phyloP scores from a whole-genome alignment of 176 grass and related monocot species.

The Oryza meyeriana region DNA sequence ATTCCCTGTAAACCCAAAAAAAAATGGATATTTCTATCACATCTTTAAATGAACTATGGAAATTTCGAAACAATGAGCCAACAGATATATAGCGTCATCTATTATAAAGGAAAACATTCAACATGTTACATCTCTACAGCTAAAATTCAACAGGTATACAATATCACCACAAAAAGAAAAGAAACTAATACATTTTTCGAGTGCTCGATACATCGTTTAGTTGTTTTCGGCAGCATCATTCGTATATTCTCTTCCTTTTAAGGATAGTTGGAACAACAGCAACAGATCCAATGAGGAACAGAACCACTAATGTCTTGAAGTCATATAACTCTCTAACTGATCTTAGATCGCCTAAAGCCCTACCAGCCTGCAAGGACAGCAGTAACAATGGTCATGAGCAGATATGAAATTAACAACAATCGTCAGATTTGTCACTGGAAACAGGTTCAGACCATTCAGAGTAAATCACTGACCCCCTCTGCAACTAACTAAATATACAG shows the following conservation, averaged over 20 bases:
- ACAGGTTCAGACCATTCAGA: background rate
- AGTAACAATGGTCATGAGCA: background rate
- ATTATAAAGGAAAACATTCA: slow-evolving; percentile 37
- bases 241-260: slow-evolving; percentile 89
- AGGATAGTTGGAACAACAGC: slow-evolving; percentile 77
- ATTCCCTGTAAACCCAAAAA: background rate
- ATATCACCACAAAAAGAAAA: slow-evolving; percentile 32
- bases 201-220: slow-evolving; percentile 11
- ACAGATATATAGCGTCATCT: background rate
- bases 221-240: slow-evolving; percentile 41
- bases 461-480: background rate
- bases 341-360: slow-evolving; percentile 79
- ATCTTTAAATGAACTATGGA: background rate
- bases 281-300: slow-evolving; percentile 85
- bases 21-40: background rate
- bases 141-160: slow-evolving; percentile 44
- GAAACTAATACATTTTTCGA: slow-evolving; percentile 26
- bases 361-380: slow-evolving; percentile 61
- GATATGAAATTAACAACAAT: background rate
- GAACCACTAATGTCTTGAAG: slow-evolving; percentile 82
- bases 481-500: background rate
- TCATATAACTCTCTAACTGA: slow-evolving; percentile 89
- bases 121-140: slow-evolving; percentile 46
- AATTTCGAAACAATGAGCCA: background rate
- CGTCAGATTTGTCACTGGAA: background rate